These are phyloP conservation scores for Gaertneriomyces semiglobifer DNA, from an alignment of 192 early-diverging fungal species.

Conservation along the genomic window DNA sequence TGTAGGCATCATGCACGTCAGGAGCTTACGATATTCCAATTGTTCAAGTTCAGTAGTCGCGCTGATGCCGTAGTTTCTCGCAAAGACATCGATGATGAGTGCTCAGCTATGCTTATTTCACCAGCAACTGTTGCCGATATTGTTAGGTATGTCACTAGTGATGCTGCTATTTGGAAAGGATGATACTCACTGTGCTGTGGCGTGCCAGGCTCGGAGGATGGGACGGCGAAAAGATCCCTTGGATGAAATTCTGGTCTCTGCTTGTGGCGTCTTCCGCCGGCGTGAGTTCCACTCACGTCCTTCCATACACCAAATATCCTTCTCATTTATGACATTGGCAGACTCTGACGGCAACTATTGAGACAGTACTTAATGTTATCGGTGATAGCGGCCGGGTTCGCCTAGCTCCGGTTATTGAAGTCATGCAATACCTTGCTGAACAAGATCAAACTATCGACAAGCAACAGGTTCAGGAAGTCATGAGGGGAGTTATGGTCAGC, in stretches of 20 bases:
- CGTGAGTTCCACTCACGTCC: constrained; percentile 13
- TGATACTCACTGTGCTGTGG: not conserved
- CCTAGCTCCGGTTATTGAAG: constrained; percentile 21
- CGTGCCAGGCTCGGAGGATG: constrained; percentile 40
- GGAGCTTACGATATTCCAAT: constrained; percentile 2
- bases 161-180: not conserved
- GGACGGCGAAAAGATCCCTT: constrained; percentile 38
- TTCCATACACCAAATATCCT: not conserved
- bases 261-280: constrained; percentile 39
- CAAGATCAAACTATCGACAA: constrained; percentile 25
- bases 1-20: not conserved
- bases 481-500: constrained; percentile 10
- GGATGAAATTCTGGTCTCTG: constrained; percentile 49
- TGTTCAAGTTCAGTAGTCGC: constrained; percentile 15
- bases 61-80: constrained; percentile 14
- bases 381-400: constrained; percentile 35
- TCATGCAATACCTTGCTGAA: constrained; percentile 35
- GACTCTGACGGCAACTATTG: constrained; percentile 40
- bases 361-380: constrained; percentile 27
- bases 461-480: constrained; percentile 14
- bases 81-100: constrained; percentile 37
- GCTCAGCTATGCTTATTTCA: constrained; percentile 25
- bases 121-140: constrained; percentile 27
- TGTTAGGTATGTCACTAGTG: constrained; percentile 17
- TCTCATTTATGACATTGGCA: not conserved